These are phyloP conservation scores for Pelagomonas calceolata DNA, from an alignment of 108 stramenopile species.

Conservation along the genomic window DNA sequence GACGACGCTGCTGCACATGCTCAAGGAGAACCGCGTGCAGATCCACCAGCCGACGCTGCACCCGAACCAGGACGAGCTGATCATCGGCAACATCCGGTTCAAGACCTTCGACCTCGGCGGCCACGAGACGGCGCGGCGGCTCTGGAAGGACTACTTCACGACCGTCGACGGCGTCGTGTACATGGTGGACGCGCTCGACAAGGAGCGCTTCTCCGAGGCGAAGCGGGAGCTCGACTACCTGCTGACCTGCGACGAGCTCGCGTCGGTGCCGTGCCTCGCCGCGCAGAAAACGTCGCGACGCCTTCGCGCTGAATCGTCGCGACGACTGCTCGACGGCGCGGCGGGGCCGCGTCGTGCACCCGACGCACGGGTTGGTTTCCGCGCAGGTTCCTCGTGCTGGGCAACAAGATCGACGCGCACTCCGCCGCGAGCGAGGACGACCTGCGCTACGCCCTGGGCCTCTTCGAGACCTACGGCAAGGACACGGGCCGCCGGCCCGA, in stretches of 20 bases:
- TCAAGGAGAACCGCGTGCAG: slow-evolving; percentile 87
- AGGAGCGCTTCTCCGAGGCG: slow-evolving; percentile 92
- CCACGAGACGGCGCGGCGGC: slow-evolving; percentile 74
- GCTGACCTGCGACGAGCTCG: slow-evolving; percentile 77
- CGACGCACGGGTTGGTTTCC: no score
- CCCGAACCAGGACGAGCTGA: slow-evolving; percentile 83
- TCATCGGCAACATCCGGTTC: slow-evolving; percentile 80
- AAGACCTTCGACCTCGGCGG: slow-evolving; percentile 92
- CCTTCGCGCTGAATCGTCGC: no score
- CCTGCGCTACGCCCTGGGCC: slow-evolving; percentile 84
- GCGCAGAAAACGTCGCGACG: no score
- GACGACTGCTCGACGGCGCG: no score
- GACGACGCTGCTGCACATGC: slow-evolving; percentile 90
- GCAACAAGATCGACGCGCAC: slow-evolving; percentile 98
- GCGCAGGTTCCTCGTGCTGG: slow-evolving; percentile 69
- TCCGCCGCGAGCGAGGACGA: slow-evolving; percentile 89
- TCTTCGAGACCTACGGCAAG: slow-evolving; percentile 96
- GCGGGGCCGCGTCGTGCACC: no score
- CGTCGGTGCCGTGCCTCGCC: slow-evolving; percentile 84
- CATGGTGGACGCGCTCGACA: slow-evolving; percentile 84
- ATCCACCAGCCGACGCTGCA: slow-evolving; percentile 86
- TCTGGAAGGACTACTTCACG: slow-evolving; percentile 92
- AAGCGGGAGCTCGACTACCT: slow-evolving; percentile 94
- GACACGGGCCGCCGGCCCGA: slow-evolving; percentile 75
- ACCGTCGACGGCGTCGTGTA: slow-evolving; percentile 97